A percentile compares a stretch with the other conserved stretches of the same genome.
Conservation (phyloP, 768 basidiomycete genomes). For the Kwoniella bestiolae region DNA sequence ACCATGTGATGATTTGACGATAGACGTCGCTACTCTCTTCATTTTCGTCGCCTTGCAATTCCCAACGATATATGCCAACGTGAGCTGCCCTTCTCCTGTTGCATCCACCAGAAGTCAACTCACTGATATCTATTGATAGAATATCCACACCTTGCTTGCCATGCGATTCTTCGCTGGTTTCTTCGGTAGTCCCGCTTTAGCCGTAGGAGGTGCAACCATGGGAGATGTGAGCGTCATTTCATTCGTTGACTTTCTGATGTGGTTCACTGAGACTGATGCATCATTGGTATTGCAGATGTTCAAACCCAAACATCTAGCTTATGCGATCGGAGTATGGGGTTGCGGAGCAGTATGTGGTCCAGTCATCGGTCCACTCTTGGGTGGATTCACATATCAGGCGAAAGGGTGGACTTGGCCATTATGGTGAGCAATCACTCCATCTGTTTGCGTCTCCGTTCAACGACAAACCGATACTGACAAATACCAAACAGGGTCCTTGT, state of each 20-base stretch:
- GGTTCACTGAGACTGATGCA: slow-evolving; percentile 21
- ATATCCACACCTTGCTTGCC: slow-evolving; percentile 67
- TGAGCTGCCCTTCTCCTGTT: neutral
- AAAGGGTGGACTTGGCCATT: slow-evolving; percentile 27
- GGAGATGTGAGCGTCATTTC: slow-evolving; percentile 21
- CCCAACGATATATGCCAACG: slow-evolving; percentile 24
- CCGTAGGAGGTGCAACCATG: slow-evolving; percentile 34
- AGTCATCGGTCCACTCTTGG: slow-evolving; percentile 14
- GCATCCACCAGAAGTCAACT: neutral
- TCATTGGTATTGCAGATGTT: slow-evolving; percentile 45
- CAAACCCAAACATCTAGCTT: slow-evolving; percentile 54
- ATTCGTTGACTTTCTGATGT: neutral
- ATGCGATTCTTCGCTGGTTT: slow-evolving; percentile 69
- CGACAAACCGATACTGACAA: too few relatives aligned
- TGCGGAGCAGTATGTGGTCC: slow-evolving; percentile 23
- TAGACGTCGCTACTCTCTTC: slow-evolving; percentile 18
- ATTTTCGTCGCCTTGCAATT: slow-evolving; percentile 21
- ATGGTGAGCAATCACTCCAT: slow-evolving; percentile 18
- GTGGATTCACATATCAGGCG: slow-evolving; percentile 21
- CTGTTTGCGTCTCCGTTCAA: too few relatives aligned
- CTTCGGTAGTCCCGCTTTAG: slow-evolving; percentile 61
- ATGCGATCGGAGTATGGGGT: slow-evolving; percentile 23
- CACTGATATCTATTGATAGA: slow-evolving; percentile 51
- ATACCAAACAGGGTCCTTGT: slow-evolving; percentile 7
- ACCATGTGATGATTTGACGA: neutral